These are phyloP conservation scores for Exsudoporus frostii DNA, from an alignment of 768 basidiomycete genomes.

Conservation along the genomic window DNA sequence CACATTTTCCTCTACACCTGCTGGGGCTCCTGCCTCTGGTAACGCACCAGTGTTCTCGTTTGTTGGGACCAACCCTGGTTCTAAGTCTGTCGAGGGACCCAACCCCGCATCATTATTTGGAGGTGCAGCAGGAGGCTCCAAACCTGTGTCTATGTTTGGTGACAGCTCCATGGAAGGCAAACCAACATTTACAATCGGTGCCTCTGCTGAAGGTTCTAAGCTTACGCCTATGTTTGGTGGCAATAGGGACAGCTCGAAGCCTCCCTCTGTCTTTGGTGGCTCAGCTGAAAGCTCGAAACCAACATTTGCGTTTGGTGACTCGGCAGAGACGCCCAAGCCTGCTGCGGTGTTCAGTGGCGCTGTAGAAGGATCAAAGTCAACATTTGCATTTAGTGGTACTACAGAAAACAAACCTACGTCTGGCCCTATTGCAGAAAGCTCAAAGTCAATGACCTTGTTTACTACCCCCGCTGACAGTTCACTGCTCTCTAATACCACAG, in stretches of 20 bases:
- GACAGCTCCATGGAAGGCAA: constrained; percentile 9
- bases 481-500: neutral
- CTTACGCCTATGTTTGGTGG: constrained; percentile 10
- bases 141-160: constrained; percentile 3
- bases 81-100: constrained; percentile 15
- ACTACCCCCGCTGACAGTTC: neutral
- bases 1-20: constrained; percentile 13
- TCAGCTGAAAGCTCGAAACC: constrained; percentile 8
- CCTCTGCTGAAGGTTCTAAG: constrained; percentile 13
- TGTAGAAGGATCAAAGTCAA: constrained; percentile 3
- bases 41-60: constrained; percentile 19
- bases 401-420: neutral
- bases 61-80: constrained; percentile 11
- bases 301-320: constrained; percentile 6
- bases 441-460: neutral
- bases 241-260: constrained; percentile 2
- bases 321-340: constrained; percentile 6
- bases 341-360: neutral
- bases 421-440: neutral
- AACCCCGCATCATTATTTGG: constrained; percentile 19
- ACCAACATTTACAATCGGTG: constrained; percentile 10
- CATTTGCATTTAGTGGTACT: neutral
- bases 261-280: constrained; percentile 1
- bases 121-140: constrained; percentile 1
- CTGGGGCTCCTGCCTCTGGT: constrained; percentile 13